A percentile compares a stretch with the other conserved stretches of the same genome.
Evolutionary conservation across 306 rosid genomes (phyloP).

Genomic region (Dryas drummondii): DNA sequence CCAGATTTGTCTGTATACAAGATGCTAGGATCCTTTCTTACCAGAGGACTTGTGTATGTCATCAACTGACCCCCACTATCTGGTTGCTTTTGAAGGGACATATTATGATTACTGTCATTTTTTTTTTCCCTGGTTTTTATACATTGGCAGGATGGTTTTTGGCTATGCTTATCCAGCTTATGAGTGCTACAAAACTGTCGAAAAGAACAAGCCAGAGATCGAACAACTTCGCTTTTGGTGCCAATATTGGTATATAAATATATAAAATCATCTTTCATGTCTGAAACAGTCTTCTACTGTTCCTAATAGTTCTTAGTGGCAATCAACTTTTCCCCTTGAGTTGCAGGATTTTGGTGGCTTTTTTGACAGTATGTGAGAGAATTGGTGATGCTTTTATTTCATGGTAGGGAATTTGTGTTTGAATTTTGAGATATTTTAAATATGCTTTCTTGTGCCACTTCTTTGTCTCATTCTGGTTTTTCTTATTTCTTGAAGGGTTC

Average conservation of each 20-base stretch:
- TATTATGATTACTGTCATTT: slow-evolving; percentile 10
- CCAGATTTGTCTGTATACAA: slow-evolving; percentile 30
- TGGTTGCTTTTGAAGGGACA: slow-evolving; percentile 3
- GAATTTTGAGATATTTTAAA: slow-evolving; percentile 19
- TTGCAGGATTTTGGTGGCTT: slow-evolving; percentile 90
- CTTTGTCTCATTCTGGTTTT: slow-evolving; percentile 1
- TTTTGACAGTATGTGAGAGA: slow-evolving; percentile 79
- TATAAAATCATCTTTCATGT: background rate
- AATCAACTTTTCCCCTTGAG: slow-evolving; percentile 6
- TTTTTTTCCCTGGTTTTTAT: background rate
- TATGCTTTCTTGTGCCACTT: slow-evolving; percentile 1
- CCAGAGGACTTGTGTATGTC: slow-evolving; percentile 84
- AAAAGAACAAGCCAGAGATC: slow-evolving; percentile 75
- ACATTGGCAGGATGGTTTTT: slow-evolving; percentile 67
- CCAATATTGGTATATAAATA: slow-evolving; percentile 70
- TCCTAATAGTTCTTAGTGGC: background rate
- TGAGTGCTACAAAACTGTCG: slow-evolving; percentile 86
- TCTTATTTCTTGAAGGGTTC: slow-evolving; percentile 65
- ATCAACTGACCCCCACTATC: background rate
- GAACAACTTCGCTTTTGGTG: slow-evolving; percentile 92
- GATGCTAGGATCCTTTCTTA: slow-evolving; percentile 86
- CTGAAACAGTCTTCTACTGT: background rate
- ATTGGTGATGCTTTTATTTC: slow-evolving; percentile 80
- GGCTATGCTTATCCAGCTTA: slow-evolving; percentile 96
- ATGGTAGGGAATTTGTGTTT: slow-evolving; percentile 53